These are phyloP conservation scores for Collybiopsis confluens DNA, from an alignment of 768 basidiomycete species.

Conservation along the genomic window DNA sequence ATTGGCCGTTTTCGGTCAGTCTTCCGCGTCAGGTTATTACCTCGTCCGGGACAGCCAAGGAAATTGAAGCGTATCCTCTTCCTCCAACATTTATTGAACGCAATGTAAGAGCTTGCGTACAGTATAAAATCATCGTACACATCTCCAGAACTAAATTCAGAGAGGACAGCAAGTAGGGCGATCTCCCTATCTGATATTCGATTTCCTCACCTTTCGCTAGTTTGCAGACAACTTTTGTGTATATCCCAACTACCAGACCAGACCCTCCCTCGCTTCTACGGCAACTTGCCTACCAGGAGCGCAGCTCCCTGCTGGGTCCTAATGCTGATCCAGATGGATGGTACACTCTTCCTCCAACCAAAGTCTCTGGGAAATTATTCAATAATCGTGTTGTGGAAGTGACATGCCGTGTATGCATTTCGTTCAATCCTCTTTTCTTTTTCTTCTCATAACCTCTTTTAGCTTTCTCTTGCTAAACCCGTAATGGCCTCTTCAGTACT, in stretches of 20 bases:
- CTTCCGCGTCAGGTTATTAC: constrained; percentile 1
- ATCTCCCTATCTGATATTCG: neutral
- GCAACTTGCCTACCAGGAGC: constrained; percentile 31
- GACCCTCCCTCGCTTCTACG: constrained; percentile 26
- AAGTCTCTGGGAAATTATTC: constrained; percentile 25
- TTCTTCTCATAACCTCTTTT: neutral
- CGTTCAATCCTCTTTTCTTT: neutral
- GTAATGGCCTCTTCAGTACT: constrained; percentile 14
- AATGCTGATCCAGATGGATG: constrained; percentile 37
- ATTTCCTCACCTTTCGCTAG: constrained; percentile 14
- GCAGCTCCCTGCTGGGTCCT: constrained; percentile 30
- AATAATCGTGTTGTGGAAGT: constrained; percentile 24
- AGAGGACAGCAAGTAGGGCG: constrained; percentile 29
- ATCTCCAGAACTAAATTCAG: constrained; percentile 28
- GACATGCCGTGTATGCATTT: constrained; percentile 27
- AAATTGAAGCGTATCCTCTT: constrained; percentile 11
- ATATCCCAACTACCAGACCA: constrained; percentile 29
- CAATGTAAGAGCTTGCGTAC: constrained; percentile 30
- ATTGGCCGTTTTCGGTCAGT: constrained; percentile 5
- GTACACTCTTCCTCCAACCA: constrained; percentile 23
- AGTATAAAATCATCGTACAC: constrained; percentile 30
- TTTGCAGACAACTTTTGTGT: constrained; percentile 25
- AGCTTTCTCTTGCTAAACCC: constrained; percentile 38
- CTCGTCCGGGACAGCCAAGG: constrained; percentile 5
- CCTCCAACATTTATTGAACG: constrained; percentile 37